Evolutionary conservation across 2,329 filamentous ascomycete genomes (phyloP), one percentile per base, ranked within the genome.

Genomic region (Xylaria sp.): DNA sequence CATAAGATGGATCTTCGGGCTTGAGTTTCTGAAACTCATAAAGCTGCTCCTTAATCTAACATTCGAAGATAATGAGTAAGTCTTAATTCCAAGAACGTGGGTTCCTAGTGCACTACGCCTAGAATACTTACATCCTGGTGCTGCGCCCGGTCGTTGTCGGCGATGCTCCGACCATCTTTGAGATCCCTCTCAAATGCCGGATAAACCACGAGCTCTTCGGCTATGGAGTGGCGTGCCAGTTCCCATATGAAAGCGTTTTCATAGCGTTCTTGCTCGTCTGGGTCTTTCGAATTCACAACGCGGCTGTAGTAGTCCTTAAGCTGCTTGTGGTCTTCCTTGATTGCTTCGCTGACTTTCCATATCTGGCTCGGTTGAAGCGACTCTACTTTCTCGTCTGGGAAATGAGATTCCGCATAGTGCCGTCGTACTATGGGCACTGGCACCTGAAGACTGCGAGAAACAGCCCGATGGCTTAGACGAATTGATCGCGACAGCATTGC

Each of bases 181-280:
- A 85, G 67, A 49, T 82, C 73, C 51, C 80, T 79, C 66, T 84
- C 82, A 25, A 86, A 76, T 6, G 81, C 81, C 9, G 85, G 84
- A 72, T 85, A 85, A 7, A 86, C 78, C 9, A 85, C 72, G 4
- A 87, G 74, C 71, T 87, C 86, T 68, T 87, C 84, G 9, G 82
- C 84, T 60, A 86, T 80, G 0, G 83, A 80, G 73, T 87, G 85
- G 10, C 85, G 83, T 31, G 85, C 83, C 0, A 87, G 78, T 67
- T 86, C 83, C 85, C 85, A 86, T 15, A 81, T 83, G 69, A 87
- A 85, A 67, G 85, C 81, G 64, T 87, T 87, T 65, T 84, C 82
- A 67, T 79, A 86, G 13, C 82, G 80, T 6, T 77, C 78, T 63
- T 82, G 80, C 31, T 82, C 79, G 39, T 85, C 84, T 39, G 74